A percentile compares a stretch with the other conserved stretches of the same genome.
These are phyloP conservation scores for Periconia sp. DNA, from an alignment of 2,329 filamentous ascomycete species.

Conservation along the genomic window DNA sequence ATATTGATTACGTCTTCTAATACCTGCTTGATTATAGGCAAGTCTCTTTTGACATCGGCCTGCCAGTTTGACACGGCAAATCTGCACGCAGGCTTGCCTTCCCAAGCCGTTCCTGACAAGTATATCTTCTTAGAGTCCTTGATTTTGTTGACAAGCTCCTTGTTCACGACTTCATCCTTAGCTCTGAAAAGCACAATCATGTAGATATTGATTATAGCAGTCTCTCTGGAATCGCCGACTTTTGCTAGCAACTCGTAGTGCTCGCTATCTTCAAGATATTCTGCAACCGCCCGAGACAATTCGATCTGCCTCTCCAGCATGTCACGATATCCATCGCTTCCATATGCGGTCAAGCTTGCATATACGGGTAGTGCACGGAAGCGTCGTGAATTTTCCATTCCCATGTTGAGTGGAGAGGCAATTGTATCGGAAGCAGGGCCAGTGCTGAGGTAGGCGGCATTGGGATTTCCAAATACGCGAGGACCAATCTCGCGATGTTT, in stretches of 20 bases:
- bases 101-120: slow-evolving; percentile 80
- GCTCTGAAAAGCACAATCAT: slow-evolving; percentile 80
- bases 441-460: slow-evolving; percentile 74
- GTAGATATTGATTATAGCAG: slow-evolving; percentile 57
- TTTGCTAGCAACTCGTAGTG: slow-evolving; percentile 68
- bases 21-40: slow-evolving; percentile 64
- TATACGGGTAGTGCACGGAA: slow-evolving; percentile 92
- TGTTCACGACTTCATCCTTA: slow-evolving; percentile 64
- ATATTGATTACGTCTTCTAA: slow-evolving; percentile 48
- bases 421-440: slow-evolving; percentile 51
- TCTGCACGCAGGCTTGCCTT: slow-evolving; percentile 71
- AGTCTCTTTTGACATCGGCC: slow-evolving; percentile 68
- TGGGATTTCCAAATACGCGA: slow-evolving; percentile 77
- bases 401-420: slow-evolving; percentile 82
- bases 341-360: slow-evolving; percentile 74
- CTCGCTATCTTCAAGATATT: slow-evolving; percentile 61
- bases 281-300: slow-evolving; percentile 69
- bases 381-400: slow-evolving; percentile 86
- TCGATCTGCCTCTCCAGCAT: slow-evolving; percentile 74
- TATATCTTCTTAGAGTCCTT: slow-evolving; percentile 76
- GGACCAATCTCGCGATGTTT: slow-evolving; percentile 61
- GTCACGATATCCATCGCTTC: slow-evolving; percentile 65
- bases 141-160: slow-evolving; percentile 67
- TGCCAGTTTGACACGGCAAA: slow-evolving; percentile 87
- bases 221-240: slow-evolving; percentile 38